A percentile compares a stretch with the other conserved stretches of the same genome.
Evolutionary conservation across 2,329 filamentous ascomycete genomes (phyloP).

Genomic region (Orbilia blumenaviensis): DNA sequence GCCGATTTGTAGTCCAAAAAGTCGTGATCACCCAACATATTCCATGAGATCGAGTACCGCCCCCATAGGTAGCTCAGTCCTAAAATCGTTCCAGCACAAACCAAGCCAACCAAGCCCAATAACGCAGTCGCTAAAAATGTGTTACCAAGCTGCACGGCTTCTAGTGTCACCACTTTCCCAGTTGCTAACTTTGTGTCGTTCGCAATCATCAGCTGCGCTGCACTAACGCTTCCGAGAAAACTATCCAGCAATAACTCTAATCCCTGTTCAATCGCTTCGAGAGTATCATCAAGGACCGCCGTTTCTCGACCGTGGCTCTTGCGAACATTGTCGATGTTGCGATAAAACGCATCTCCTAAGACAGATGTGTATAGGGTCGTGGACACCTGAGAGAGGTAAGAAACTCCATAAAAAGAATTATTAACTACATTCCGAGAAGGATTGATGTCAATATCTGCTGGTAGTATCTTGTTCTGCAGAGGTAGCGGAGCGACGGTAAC

Average conservation of each 20-base stretch:
- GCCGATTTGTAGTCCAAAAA: background rate
- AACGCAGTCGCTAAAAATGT: background rate
- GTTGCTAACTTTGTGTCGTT: background rate
- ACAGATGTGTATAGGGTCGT: background rate
- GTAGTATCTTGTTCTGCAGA: background rate
- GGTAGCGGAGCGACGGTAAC: background rate
- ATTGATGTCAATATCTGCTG: background rate
- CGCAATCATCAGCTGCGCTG: background rate
- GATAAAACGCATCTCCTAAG: background rate
- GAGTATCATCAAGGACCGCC: background rate
- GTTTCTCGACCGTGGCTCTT: background rate
- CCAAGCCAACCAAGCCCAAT: background rate
- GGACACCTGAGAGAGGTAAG: background rate
- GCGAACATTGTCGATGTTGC: background rate
- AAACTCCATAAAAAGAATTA: background rate
- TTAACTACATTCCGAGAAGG: background rate
- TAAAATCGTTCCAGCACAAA: background rate
- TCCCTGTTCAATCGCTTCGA: background rate
- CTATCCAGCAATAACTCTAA: background rate
- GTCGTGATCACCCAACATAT: background rate
- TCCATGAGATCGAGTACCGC: background rate
- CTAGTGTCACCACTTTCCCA: background rate
- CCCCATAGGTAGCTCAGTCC: background rate
- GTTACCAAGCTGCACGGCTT: background rate
- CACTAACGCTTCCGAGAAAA: background rate